Conservation (phyloP, 2,329 filamentous ascomycete genomes). For the Bertia moriformis region DNA sequence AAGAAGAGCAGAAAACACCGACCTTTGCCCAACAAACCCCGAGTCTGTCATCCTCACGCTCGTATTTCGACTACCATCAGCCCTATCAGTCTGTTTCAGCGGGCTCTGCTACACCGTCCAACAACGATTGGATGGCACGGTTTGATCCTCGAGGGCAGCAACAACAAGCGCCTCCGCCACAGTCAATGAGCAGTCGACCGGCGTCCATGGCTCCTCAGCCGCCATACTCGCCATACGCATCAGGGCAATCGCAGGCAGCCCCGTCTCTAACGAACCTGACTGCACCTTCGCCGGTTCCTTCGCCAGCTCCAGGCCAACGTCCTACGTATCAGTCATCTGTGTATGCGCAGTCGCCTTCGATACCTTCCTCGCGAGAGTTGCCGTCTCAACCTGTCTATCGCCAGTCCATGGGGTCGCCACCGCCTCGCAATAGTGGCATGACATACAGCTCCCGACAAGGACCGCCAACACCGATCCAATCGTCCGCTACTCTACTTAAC, state of each 20-base stretch:
- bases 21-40: not conserved
- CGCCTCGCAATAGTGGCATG: not conserved
- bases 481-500: conserved; percentile 12
- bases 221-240: conserved; percentile 13
- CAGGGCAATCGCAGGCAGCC: conserved; percentile 10
- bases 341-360: conserved; percentile 12
- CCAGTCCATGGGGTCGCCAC: not conserved
- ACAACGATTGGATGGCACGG: conserved; percentile 23
- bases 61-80: conserved; percentile 1
- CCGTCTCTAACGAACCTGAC: conserved; percentile 10
- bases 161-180: conserved; percentile 5
- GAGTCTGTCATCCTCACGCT: not conserved
- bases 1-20: not conserved
- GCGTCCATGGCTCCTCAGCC: conserved; percentile 8
- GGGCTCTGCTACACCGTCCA: conserved; percentile 11
- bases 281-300: conserved; percentile 16
- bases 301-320: conserved; percentile 13
- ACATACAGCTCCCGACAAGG: not conserved
- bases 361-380: not conserved
- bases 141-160: conserved; percentile 21
- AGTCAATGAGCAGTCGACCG: conserved; percentile 1
- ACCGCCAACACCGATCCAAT: conserved; percentile 8
- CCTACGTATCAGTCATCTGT: conserved; percentile 12
- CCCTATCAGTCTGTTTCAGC: conserved; percentile 12
- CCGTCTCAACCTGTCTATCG: not conserved